Base-by-base conservation (phyloP, 2,329 filamentous ascomycete genomes). In the Cladosporium colombiae region DNA sequence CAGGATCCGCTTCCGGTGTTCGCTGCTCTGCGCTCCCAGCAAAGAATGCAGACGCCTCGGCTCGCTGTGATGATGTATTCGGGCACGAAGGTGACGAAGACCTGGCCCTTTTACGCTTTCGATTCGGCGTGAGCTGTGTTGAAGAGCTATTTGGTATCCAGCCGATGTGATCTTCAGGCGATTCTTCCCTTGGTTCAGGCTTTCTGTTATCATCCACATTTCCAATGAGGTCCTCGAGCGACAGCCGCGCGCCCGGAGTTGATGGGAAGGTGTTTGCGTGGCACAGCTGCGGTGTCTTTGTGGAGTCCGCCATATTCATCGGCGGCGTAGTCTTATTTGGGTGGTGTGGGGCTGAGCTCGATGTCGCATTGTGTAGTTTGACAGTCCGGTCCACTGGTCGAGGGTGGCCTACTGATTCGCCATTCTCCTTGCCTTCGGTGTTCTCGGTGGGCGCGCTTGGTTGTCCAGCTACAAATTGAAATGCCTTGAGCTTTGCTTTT, bases 221-320 rank as follows among this genome's bases (percentile, higher is more conserved):
- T 68, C 85, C 85, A 55, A 89, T 85, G 35, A 89, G 78, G 68
- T 88, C 86, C 35, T 85, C 85, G 14, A 89, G 77, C 27, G 86
- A 85, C 46, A 88, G 81, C 64, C 85, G 79, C 52, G 86, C 84
- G 27, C 82, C 83, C 2, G 87, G 86, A 16, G 86, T 89, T 49
- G 85, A 86, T 2, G 86, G 86, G 18, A 79, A 79, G 31, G 78
- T 74, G 27, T 76, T 73, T 31, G 71, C 69, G 62, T 77, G 73
- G 3, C 68, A 68, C 11, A 73, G 62, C 40, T 68, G 68, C 14
- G 71, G 70, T 13, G 70, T 70, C n/a, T 68, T 68, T 40, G 52
- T 62, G 33, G 50, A 44, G 18, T 56, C 68, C 53, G 52, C 23
- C 59, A 46, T 62, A 21, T 61, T 57, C 13, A 58, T 23, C 3